A percentile compares a stretch with the other conserved stretches of the same genome.
Evolutionary conservation across 2,329 filamentous ascomycete genomes (phyloP).

Genomic region (Lachnellula occidentalis): DNA sequence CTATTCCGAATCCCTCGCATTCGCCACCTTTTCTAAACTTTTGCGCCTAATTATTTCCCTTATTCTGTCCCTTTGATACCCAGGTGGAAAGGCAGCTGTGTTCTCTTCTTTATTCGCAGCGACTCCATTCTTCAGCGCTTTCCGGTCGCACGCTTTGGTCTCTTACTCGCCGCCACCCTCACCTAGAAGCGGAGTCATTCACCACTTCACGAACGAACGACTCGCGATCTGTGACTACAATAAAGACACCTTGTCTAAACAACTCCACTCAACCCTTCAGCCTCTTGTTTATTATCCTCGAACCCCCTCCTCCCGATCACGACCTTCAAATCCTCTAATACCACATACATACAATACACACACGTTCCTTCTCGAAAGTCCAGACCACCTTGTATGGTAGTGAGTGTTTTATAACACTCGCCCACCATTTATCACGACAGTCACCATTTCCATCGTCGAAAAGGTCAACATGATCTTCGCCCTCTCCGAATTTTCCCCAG

Average conservation of each 20-base stretch:
- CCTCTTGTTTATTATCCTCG: constrained; percentile 18
- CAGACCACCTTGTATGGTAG: constrained; percentile 24
- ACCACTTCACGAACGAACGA: no score
- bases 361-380: background rate
- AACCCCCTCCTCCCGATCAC: constrained; percentile 8
- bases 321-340: constrained; percentile 4
- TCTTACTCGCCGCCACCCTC: constrained; percentile 18
- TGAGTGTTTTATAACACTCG: constrained; percentile 22
- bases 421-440: constrained; percentile 28
- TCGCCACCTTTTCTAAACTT: constrained; percentile 5
- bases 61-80: constrained; percentile 20
- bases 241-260: constrained; percentile 21
- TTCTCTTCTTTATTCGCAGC: constrained; percentile 2
- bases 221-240: background rate
- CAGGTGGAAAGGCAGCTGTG: constrained; percentile 16
- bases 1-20: constrained; percentile 7
- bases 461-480: constrained; percentile 53
- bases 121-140: constrained; percentile 5
- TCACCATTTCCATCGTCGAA: constrained; percentile 29
- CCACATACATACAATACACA: constrained; percentile 2
- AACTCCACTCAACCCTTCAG: constrained; percentile 29
- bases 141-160: constrained; percentile 13
- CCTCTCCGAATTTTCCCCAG: constrained; percentile 47
- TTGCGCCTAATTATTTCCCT: constrained; percentile 16
- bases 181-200: no score